phyloP scores from a whole-genome alignment of 2,329 filamentous ascomycete species.

The Arthrinium phaeospermum region DNA sequence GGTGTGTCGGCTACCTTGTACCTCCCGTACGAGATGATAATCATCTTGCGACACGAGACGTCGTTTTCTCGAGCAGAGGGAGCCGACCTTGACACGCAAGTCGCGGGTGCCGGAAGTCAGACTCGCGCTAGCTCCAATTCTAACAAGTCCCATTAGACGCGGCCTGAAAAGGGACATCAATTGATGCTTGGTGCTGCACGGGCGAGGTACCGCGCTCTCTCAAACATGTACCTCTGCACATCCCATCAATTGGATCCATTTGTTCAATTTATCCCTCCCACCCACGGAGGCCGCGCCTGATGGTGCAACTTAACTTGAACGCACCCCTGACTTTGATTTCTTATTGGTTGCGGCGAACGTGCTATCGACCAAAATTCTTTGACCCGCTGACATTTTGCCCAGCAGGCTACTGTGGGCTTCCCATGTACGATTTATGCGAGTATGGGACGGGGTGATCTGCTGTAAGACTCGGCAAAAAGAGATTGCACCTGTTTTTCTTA shows the following conservation, averaged over 20 bases:
- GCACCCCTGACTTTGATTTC: background rate
- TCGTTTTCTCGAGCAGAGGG: constrained; percentile 5
- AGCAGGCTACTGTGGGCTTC: constrained; percentile 1
- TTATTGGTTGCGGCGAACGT: background rate
- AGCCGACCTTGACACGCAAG: constrained; percentile 9
- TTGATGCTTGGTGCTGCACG: background rate
- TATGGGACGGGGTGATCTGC: constrained; percentile 15
- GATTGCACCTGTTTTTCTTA: constrained; percentile 13
- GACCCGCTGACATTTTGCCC: constrained; percentile 17
- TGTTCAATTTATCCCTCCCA: background rate
- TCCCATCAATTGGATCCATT: background rate
- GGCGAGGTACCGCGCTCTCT: background rate
- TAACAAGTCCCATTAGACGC: constrained; percentile 16
- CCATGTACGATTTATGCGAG: constrained; percentile 12
- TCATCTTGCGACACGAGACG: constrained; percentile 3
- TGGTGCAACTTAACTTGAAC: constrained; percentile 12
- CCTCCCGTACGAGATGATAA: constrained; percentile 1
- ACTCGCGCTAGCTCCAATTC: constrained; percentile 7
- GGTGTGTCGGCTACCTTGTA: background rate
- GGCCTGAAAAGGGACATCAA: background rate
- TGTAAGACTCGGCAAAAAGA: constrained; percentile 9
- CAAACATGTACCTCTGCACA: background rate
- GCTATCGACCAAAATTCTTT: constrained; percentile 11
- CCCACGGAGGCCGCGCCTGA: constrained; percentile 11
- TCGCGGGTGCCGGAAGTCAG: constrained; percentile 10